phyloP scores from a whole-genome alignment of 495 filamentous ascomycete genomes.

The Glonium stellatum region DNA sequence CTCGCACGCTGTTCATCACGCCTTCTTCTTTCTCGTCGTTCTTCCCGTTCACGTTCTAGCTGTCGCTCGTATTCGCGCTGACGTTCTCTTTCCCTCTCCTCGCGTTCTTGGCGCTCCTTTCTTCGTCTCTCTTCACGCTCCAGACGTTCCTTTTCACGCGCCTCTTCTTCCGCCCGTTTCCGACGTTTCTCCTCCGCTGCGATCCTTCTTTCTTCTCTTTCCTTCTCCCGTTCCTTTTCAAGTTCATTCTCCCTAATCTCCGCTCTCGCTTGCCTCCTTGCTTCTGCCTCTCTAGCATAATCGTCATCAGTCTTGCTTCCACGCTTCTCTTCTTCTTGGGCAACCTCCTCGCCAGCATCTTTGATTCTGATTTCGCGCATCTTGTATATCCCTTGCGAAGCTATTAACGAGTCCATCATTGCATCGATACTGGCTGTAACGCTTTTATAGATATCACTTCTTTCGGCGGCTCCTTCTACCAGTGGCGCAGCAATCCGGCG shows the following conservation, averaged over 20 bases:
- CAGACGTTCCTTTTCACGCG: slow-evolving; percentile 54
- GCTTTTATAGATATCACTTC: slow-evolving; percentile 70
- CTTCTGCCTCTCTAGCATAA: slow-evolving; percentile 65
- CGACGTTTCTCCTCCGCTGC: slow-evolving; percentile 49
- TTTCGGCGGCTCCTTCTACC: slow-evolving; percentile 79
- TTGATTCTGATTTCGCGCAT: slow-evolving; percentile 61
- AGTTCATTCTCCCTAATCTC: slow-evolving; percentile 57
- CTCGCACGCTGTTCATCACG: slow-evolving; percentile 8
- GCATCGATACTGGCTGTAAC: slow-evolving; percentile 60
- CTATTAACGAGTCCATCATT: slow-evolving; percentile 58
- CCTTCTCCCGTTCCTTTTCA: slow-evolving; percentile 53
- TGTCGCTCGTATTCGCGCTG: slow-evolving; percentile 19
- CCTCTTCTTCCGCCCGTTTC: slow-evolving; percentile 44
- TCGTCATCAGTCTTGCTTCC: slow-evolving; percentile 79
- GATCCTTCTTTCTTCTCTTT: slow-evolving; percentile 60
- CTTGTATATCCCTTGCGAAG: slow-evolving; percentile 52
- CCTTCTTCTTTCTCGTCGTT: slow-evolving; percentile 19
- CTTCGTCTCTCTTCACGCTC: slow-evolving; percentile 36
- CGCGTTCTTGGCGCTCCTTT: slow-evolving; percentile 30
- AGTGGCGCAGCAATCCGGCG: slow-evolving; percentile 73
- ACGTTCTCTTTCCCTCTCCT: slow-evolving; percentile 25
- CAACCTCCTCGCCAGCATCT: slow-evolving; percentile 69
- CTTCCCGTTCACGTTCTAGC: slow-evolving; percentile 22
- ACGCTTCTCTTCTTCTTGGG: slow-evolving; percentile 56
- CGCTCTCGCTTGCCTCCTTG: slow-evolving; percentile 57